Base-by-base conservation (phyloP, 129 eudicot genomes). In the Tagetes patula region DNA sequence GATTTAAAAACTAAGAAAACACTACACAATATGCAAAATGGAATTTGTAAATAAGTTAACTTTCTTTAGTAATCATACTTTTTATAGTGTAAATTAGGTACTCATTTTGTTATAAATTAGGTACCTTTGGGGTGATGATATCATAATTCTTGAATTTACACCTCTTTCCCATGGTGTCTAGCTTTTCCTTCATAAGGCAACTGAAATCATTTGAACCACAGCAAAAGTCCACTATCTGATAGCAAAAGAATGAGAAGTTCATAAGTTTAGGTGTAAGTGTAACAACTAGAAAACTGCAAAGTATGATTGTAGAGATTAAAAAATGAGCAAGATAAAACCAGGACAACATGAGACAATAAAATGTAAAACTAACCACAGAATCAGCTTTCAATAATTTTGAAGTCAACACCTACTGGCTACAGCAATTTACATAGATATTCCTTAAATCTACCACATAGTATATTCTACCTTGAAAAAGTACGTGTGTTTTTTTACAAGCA, bases 131-230 rank as follows among this genome's bases (percentile, higher is more conserved):
- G 27, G 77, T 76, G 56, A 87, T 53, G 8, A 84, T 49, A 71
- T 87, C 92, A 32, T 69, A 87, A 75, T 87, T 87, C 74, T 55
- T 87, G 64, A 81, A 81, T 34, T 20, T 58, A 76, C 91, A 86
- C 12, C 64, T 79, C 86, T 84, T 84, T 75, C 92, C 86, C 75
- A 49, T 73, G 46, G 52, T 12, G 56, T 84, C 85, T 4, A 84
- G 86, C 79, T 77, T 81, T 75, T 87, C 84, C 59, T 80, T 87
- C 86, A 84, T 69, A 34, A 84, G 71, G 60, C 79, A 79, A 69
- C 92, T 87, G 70, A 84, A 87, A 53, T 87, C 92, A 70, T 87
- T 87, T 13, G 86, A 67, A 69, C 88, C 88, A 80, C 92, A 84
- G 80, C 86, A 81, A 34, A 87, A 87, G 82, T 84, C 92, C 49